phyloP scores from a whole-genome alignment of 2,329 filamentous ascomycete species.

The Neonectria coccinea region DNA sequence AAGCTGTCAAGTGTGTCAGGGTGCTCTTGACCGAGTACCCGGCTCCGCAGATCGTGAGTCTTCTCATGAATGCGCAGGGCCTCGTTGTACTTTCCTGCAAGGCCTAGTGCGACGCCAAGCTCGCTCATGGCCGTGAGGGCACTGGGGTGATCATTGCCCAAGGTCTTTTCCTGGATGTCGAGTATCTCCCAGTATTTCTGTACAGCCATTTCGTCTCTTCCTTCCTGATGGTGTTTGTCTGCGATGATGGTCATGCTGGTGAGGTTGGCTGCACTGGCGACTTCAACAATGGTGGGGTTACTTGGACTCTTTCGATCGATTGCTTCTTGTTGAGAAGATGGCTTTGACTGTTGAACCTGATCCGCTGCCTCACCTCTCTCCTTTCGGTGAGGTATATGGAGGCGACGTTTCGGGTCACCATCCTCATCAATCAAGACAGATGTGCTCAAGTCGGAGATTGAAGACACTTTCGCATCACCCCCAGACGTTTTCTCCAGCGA shows the following conservation, averaged over 20 bases:
- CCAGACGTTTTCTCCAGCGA: too few relatives aligned
- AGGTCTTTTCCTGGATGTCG: background rate
- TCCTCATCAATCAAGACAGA: background rate
- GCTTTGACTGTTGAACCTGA: background rate
- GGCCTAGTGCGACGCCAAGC: background rate
- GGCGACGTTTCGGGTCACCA: too few relatives aligned
- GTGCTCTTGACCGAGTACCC: background rate
- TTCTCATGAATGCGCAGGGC: background rate
- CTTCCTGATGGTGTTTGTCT: background rate
- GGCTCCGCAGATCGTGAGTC: too few relatives aligned
- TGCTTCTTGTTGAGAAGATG: background rate
- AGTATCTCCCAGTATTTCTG: background rate
- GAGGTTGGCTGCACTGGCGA: background rate
- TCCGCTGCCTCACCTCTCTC: too few relatives aligned
- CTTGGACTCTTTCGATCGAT: too few relatives aligned
- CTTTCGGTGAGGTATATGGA: too few relatives aligned
- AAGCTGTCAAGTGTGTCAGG: conserved; percentile 3
- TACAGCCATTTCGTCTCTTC: background rate
- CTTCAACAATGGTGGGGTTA: too few relatives aligned
- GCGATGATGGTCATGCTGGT: background rate
- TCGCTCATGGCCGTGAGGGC: background rate
- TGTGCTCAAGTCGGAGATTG: background rate
- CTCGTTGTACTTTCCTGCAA: background rate
- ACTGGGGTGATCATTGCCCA: background rate
- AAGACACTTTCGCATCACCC: background rate